phyloP scores from a whole-genome alignment of 1,284 basidiomycete genomes.

The Sporisorium graminicola region DNA sequence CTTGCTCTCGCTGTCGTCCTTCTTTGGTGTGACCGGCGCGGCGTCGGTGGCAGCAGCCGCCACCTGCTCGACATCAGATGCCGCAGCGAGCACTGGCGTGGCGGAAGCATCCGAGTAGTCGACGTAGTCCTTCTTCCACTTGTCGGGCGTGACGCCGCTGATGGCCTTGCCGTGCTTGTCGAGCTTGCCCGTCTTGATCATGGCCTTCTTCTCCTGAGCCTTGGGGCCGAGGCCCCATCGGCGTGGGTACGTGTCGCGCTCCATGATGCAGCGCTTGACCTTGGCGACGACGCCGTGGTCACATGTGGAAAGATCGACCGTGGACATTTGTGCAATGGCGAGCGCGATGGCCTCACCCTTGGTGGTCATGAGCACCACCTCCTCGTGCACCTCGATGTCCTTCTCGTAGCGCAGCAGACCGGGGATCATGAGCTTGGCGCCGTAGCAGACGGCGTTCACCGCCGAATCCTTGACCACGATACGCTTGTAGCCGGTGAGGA shows the following conservation, averaged over 20 bases:
- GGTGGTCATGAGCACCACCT: conserved; percentile 99
- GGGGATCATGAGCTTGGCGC: conserved; percentile 99
- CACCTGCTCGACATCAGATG: conserved; percentile 26
- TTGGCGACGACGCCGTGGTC: conserved; percentile 99
- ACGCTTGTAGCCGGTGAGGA: conserved; percentile 96
- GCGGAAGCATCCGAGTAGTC: conserved; percentile 78
- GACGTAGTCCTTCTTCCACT: conserved; percentile 92
- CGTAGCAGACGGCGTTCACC: conserved; percentile 99
- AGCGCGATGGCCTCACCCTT: conserved; percentile 99
- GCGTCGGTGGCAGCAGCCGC: conserved; percentile 45
- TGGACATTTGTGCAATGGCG: conserved; percentile 85
- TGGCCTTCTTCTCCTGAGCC: conserved; percentile 96
- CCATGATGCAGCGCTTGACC: conserved; percentile 99
- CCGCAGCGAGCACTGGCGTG: conserved; percentile 43
- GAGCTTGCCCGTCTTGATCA: conserved; percentile 82
- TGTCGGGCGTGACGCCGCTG: conserved; percentile 87
- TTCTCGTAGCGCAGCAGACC: conserved; percentile 96
- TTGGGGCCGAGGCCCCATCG: conserved; percentile 98
- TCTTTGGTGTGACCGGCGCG: conserved; percentile 38
- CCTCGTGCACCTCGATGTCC: conserved; percentile 94
- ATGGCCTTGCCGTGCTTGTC: conserved; percentile 95
- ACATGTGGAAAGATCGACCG: conserved; percentile 96
- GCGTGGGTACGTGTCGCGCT: conserved; percentile 96
- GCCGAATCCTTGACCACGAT: conserved; percentile 99
- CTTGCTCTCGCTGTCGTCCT: conserved; percentile 65